A percentile compares a stretch with the other conserved stretches of the same genome.
These are phyloP conservation scores for Falciphora oryzae DNA, from an alignment of 2,329 filamentous ascomycete genomes.

Conservation along the genomic window DNA sequence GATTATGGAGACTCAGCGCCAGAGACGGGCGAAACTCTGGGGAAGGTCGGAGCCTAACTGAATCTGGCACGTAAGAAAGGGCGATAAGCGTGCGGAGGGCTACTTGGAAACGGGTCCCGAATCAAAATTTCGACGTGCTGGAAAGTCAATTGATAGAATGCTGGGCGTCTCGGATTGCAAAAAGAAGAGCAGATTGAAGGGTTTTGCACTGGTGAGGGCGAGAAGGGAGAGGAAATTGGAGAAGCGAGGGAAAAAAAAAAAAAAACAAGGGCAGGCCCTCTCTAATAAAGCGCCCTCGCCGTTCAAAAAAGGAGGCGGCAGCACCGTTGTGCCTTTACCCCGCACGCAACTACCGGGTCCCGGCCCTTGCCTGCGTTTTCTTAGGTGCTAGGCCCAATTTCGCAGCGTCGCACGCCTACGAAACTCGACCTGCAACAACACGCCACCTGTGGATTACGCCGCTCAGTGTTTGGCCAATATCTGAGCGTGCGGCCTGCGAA, in stretches of 20 bases:
- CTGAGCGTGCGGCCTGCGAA: no score
- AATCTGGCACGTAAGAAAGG: background rate
- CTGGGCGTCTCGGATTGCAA: background rate
- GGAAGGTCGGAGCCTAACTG: background rate
- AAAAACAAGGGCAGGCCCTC: no score
- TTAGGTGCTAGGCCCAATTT: background rate
- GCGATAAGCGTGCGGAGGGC: background rate
- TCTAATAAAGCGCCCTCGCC: background rate
- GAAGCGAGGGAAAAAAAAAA: no score
- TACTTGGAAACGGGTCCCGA: background rate
- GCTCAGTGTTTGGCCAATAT: background rate
- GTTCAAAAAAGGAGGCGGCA: background rate
- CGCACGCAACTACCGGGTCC: background rate
- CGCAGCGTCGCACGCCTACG: background rate
- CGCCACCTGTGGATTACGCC: background rate
- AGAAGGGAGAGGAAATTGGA: background rate
- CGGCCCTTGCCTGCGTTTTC: no score
- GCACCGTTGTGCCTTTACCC: background rate
- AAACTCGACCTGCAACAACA: background rate
- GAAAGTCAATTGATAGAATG: background rate
- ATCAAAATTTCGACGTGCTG: background rate
- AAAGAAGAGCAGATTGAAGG: background rate
- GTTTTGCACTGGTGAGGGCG: background rate
- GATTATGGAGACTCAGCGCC: slow-evolving; percentile 4
- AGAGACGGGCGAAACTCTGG: background rate